These are phyloP conservation scores for Malassezia slooffiae DNA, from an alignment of 1,284 basidiomycete genomes.

Conservation along the genomic window DNA sequence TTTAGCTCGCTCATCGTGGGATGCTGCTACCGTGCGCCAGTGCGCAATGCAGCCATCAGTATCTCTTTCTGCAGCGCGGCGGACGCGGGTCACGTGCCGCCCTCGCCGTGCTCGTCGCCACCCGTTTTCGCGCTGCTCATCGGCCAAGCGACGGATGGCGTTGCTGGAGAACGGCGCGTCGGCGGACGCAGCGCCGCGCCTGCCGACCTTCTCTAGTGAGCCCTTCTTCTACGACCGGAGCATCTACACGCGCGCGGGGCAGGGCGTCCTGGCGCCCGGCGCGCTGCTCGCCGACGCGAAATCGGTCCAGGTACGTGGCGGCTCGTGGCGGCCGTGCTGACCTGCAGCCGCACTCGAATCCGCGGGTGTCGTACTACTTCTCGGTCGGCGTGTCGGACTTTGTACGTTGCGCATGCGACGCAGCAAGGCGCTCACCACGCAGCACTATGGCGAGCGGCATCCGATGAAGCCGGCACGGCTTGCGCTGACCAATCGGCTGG, in stretches of 20 bases:
- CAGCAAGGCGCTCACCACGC: neutral
- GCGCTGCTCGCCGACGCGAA: constrained; percentile 11
- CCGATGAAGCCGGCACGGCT: constrained; percentile 97
- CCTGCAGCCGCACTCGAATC: constrained; percentile 38
- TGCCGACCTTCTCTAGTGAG: constrained; percentile 36
- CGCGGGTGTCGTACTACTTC: constrained; percentile 88
- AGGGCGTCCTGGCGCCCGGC: constrained; percentile 17
- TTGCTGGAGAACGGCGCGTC: constrained; percentile 36
- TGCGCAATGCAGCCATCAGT: too few relatives aligned
- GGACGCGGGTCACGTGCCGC: too few relatives aligned
- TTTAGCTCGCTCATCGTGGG: too few relatives aligned
- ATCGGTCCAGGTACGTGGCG: constrained; percentile 9
- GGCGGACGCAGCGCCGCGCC: constrained; percentile 13
- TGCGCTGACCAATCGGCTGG: constrained; percentile 85
- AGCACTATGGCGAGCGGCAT: constrained; percentile 66
- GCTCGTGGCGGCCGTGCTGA: constrained; percentile 21
- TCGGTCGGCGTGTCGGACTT: constrained; percentile 86
- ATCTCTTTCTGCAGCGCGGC: too few relatives aligned
- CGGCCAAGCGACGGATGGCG: too few relatives aligned
- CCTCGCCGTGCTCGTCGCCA: too few relatives aligned
- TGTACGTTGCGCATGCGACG: constrained; percentile 11
- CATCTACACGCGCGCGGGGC: constrained; percentile 19
- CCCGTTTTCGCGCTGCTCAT: too few relatives aligned
- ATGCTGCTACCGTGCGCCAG: too few relatives aligned
- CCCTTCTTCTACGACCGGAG: constrained; percentile 42